These are phyloP conservation scores for Auricularia heimuer DNA, from an alignment of 768 basidiomycete species.

Conservation along the genomic window DNA sequence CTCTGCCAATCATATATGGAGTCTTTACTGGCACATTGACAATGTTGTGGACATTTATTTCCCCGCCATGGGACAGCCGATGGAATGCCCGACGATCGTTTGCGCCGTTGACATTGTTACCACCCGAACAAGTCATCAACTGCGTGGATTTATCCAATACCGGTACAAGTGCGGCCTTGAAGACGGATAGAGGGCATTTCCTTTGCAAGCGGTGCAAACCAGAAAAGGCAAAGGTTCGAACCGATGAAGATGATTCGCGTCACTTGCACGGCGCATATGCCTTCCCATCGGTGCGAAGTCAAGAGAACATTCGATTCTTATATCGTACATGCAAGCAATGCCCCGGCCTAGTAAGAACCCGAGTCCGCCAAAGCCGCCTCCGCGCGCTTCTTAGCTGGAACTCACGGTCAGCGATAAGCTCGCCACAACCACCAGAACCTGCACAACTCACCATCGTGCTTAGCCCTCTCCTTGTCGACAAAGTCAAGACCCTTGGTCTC, in stretches of 20 bases:
- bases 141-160: too few species aligned
- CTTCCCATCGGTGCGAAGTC: not conserved
- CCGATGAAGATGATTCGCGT: not conserved
- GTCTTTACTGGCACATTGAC: too few species aligned
- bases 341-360: not conserved
- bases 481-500: slow-evolving; percentile 53
- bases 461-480: slow-evolving; percentile 34
- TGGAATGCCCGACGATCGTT: too few species aligned
- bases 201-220: not conserved
- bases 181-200: not conserved
- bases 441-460: slow-evolving; percentile 20
- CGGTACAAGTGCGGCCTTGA: too few species aligned
- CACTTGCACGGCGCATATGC: not conserved
- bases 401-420: too few species aligned
- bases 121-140: too few species aligned
- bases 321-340: not conserved
- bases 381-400: not conserved
- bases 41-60: too few species aligned
- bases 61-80: too few species aligned
- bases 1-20: too few species aligned
- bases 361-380: not conserved
- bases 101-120: too few species aligned
- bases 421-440: too few species aligned
- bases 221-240: not conserved
- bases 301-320: not conserved